phyloP scores from a whole-genome alignment of 305 asterid species.

The Salvia sclarea region DNA sequence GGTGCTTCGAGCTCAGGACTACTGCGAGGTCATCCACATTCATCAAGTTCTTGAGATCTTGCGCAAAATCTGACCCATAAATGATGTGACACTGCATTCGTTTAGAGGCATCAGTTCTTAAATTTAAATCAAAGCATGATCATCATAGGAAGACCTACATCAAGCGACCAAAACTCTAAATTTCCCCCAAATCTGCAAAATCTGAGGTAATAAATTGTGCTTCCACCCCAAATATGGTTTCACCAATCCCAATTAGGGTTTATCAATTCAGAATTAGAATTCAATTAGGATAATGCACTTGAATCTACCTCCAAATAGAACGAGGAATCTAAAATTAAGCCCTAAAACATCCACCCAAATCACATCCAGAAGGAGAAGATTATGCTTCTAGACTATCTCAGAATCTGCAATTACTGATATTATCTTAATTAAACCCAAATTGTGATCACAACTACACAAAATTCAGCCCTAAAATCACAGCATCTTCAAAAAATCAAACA shows the following conservation, averaged over 20 bases:
- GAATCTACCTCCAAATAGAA: neutral
- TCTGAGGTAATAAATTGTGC: neutral
- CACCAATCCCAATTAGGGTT: too few relatives aligned
- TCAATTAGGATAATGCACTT: too few relatives aligned
- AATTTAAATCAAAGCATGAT: too few relatives aligned
- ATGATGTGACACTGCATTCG: slow-evolving; percentile 89
- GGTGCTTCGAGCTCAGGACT: slow-evolving; percentile 74
- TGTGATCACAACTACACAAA: too few relatives aligned
- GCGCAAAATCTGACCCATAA: slow-evolving; percentile 63
- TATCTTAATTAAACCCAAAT: too few relatives aligned
- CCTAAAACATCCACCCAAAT: neutral
- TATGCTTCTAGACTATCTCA: neutral
- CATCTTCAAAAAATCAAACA: too few relatives aligned
- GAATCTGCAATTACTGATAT: too few relatives aligned
- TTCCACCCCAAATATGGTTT: too few relatives aligned
- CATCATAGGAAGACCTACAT: neutral
- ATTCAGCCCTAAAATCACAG: neutral
- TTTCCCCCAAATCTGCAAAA: neutral
- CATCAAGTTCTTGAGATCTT: slow-evolving; percentile 66
- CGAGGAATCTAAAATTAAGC: neutral
- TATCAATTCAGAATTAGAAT: too few relatives aligned
- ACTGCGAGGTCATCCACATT: slow-evolving; percentile 76
- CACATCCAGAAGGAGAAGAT: neutral
- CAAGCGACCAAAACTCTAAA: neutral
- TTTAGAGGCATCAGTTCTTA: slow-evolving; percentile 24